Evolutionary conservation across 225 moss, liverwort and hornwort species (phyloP).

Genomic region (Physcomitrium patens): DNA sequence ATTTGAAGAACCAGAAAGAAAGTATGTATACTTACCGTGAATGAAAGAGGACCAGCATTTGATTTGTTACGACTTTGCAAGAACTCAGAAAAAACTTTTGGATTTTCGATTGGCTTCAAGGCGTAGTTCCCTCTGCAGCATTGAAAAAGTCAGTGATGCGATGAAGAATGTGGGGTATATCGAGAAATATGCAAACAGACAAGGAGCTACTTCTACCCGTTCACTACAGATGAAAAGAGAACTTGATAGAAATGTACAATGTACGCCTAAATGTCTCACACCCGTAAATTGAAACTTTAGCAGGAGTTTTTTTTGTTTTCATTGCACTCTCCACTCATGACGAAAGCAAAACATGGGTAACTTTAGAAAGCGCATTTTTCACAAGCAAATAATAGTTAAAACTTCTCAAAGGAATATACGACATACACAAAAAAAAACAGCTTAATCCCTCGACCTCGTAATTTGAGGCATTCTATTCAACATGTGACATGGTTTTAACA

Average conservation of each 20-base stretch:
- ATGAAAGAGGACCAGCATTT: constrained; percentile 3
- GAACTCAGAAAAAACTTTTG: constrained; percentile 51
- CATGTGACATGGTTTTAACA: background rate
- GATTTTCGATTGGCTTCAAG: constrained; percentile 69
- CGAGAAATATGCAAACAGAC: background rate
- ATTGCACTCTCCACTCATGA: background rate
- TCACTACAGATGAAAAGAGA: background rate
- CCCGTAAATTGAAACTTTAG: background rate
- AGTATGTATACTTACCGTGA: constrained; percentile 6
- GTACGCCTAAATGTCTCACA: constrained; percentile 2
- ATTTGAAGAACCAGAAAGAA: constrained; percentile 15
- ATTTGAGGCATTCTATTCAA: background rate
- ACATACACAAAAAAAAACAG: background rate
- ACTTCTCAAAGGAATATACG: background rate
- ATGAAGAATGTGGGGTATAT: constrained; percentile 11
- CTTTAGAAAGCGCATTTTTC: background rate
- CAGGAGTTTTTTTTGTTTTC: background rate
- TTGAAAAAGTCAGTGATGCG: constrained; percentile 14
- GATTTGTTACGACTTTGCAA: background rate
- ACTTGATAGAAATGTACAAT: background rate
- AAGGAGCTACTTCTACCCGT: background rate
- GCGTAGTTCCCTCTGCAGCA: constrained; percentile 58
- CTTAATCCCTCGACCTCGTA: background rate
- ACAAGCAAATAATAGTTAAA: background rate
- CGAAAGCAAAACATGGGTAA: background rate